Evolutionary conservation across 495 filamentous ascomycete species (phyloP).

Genomic region (Friedmanniomyces simplex): DNA sequence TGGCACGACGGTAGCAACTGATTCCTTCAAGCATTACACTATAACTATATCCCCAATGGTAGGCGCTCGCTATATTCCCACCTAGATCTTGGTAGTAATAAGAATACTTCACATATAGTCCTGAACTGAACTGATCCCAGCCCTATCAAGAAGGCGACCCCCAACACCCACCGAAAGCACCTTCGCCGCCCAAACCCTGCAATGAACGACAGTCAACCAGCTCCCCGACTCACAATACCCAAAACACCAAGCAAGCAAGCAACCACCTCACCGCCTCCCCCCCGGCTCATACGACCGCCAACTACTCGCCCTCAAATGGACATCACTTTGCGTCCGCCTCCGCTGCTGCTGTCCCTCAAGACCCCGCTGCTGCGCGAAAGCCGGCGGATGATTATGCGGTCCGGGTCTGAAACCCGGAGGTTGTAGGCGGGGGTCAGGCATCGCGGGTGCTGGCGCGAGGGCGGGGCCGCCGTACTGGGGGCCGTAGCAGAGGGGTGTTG

Average conservation of each 20-base stretch:
- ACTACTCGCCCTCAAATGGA: background rate
- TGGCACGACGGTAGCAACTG: too few species aligned
- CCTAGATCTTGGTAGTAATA: too few species aligned
- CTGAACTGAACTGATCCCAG: too few species aligned
- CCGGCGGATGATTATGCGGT: conserved; percentile 2
- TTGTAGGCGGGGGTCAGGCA: conserved; percentile 1
- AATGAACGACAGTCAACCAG: too few species aligned
- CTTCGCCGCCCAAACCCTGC: too few species aligned
- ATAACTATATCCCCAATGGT: too few species aligned
- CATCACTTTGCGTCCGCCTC: conserved; percentile 5
- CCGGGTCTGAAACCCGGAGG: conserved; percentile 1
- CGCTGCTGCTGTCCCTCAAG: background rate
- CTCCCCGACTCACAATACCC: background rate
- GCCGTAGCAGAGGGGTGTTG: background rate
- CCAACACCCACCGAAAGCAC: too few species aligned
- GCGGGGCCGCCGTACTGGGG: conserved; percentile 13
- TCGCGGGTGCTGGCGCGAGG: conserved; percentile 18
- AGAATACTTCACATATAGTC: too few species aligned
- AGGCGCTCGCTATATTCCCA: too few species aligned
- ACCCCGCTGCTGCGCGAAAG: conserved; percentile 18
- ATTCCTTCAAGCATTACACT: too few species aligned
- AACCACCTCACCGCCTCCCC: background rate
- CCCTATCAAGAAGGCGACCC: too few species aligned
- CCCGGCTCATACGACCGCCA: conserved; percentile 4
- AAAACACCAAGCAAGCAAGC: background rate